These are phyloP conservation scores for Lachancea lanzarotensis DNA, from an alignment of 805 yeast species.

Conservation along the genomic window DNA sequence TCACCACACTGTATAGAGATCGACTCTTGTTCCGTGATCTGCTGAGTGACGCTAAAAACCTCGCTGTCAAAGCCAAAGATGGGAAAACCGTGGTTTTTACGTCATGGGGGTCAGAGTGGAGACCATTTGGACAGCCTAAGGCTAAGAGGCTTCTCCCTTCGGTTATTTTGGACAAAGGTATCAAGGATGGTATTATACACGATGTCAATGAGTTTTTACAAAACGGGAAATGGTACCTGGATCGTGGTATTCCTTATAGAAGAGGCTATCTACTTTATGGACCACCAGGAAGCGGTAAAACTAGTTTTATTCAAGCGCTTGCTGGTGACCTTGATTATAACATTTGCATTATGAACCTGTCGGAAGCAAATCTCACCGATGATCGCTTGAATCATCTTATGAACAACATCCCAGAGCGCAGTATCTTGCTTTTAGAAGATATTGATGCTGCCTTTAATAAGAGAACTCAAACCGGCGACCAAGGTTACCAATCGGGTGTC, in stretches of 20 bases:
- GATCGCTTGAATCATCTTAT: slow-evolving; percentile 89
- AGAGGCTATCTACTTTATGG: slow-evolving; percentile 92
- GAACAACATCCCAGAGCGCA: slow-evolving; percentile 92
- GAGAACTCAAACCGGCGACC: slow-evolving; percentile 67
- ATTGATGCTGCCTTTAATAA: slow-evolving; percentile 92
- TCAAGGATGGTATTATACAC: slow-evolving; percentile 54
- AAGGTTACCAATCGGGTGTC: slow-evolving; percentile 80
- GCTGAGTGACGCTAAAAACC: slow-evolving; percentile 72
- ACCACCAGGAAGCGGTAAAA: slow-evolving; percentile 97
- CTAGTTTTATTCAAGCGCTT: slow-evolving; percentile 90
- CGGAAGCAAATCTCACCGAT: slow-evolving; percentile 89
- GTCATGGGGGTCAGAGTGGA: slow-evolving; percentile 98
- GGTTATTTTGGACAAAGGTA: slow-evolving; percentile 74
- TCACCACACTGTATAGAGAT: slow-evolving; percentile 85
- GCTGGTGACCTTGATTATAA: slow-evolving; percentile 96
- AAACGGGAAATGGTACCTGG: slow-evolving; percentile 86
- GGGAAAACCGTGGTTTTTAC: slow-evolving; percentile 93
- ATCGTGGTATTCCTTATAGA: slow-evolving; percentile 95
- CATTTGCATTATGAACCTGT: slow-evolving; percentile 84
- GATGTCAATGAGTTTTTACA: slow-evolving; percentile 78
- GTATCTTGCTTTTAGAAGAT: slow-evolving; percentile 81
- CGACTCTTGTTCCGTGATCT: slow-evolving; percentile 61
- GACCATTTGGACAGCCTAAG: slow-evolving; percentile 95
- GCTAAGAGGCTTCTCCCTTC: slow-evolving; percentile 78
- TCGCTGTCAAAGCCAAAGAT: slow-evolving; percentile 76